Base-by-base conservation (phyloP, 768 basidiomycete species). In the Tylopilus felleus region DNA sequence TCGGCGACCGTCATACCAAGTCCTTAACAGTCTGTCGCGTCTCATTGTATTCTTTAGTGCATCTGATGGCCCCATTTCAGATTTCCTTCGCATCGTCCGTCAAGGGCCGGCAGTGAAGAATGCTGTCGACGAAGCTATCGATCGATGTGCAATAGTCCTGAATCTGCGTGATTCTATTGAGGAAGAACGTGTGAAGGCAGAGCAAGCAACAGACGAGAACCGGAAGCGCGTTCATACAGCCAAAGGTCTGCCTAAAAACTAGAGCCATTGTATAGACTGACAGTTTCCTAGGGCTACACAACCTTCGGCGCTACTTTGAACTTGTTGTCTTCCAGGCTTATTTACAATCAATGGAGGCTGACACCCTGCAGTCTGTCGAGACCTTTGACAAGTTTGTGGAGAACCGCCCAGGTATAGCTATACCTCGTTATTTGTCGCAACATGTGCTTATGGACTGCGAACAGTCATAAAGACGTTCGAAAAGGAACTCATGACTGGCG, bases 381-480 rank as follows among this genome's bases (percentile, higher is more conserved):
- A 83, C 78, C 1, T 87, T 98, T 47, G 92, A 92, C 64, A 78
- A 79, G 5, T 98, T 88, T 60, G 86, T 98, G 28, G 82, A 86
- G 65, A 81, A 82, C 58, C 77, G 90, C 41, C 97, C 96, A 59
- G 93, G 93, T 91, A 67, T 43, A 72, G 53, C 14, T 13, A 31
- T 22, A 5, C 12, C 5, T 33, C n/a, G 7, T 14, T 7, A 40
- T 28, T 40, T 28, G 27, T 33, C 22, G 29, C 12, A 29, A n/a
- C n/a, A 23, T 31, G 16, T 22, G 19, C 35, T 51, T 31, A 53
- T 52, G 28, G 48, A 23, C 17, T n/a, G 4, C 28, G 23, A 33
- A 41, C 54, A 90, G 96, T 98, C 14, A 93, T 98, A 73, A 88
- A 88, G 68, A 99, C 97, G 0, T 95, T 98, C 55, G 85, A 94